Conservation (phyloP, 768 basidiomycete genomes). For the Kwoniella pini region DNA sequence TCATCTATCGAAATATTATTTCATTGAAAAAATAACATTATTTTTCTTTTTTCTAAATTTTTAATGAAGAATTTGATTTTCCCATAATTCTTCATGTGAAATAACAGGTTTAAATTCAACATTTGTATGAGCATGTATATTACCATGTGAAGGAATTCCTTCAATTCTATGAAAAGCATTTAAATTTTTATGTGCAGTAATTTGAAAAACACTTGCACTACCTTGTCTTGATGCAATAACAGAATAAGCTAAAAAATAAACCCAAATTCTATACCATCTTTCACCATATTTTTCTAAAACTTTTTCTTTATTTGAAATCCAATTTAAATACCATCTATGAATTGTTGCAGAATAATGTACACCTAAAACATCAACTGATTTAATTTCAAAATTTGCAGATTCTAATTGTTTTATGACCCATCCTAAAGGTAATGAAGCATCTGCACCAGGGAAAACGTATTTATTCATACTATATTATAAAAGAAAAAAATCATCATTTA, state of each 20-base stretch:
- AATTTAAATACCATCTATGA: slow-evolving; percentile 91
- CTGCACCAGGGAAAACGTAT: slow-evolving; percentile 97
- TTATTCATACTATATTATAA: slow-evolving; percentile 54
- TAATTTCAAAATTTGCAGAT: slow-evolving; percentile 90
- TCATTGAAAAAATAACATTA: too few species aligned
- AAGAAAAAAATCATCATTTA: not conserved
- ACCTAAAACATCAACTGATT: slow-evolving; percentile 92
- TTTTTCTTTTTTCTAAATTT: too few species aligned
- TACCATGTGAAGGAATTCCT: slow-evolving; percentile 71
- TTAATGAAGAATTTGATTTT: slow-evolving; percentile 14
- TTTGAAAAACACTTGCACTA: slow-evolving; percentile 88
- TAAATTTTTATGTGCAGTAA: slow-evolving; percentile 96
- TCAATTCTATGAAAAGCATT: slow-evolving; percentile 91
- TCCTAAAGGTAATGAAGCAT: slow-evolving; percentile 90
- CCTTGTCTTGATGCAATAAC: slow-evolving; percentile 73
- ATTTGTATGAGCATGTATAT: slow-evolving; percentile 45
- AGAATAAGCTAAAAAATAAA: slow-evolving; percentile 92
- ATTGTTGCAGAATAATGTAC: slow-evolving; percentile 91
- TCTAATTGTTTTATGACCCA: slow-evolving; percentile 83
- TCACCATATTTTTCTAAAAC: slow-evolving; percentile 88
- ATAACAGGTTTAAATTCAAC: slow-evolving; percentile 31
- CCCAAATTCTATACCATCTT: slow-evolving; percentile 91
- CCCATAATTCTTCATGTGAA: slow-evolving; percentile 43
- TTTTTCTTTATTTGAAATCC: slow-evolving; percentile 89
- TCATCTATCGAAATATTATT: too few species aligned